phyloP scores from a whole-genome alignment of 2,329 filamentous ascomycete genomes.

The Aspergillus sp. region DNA sequence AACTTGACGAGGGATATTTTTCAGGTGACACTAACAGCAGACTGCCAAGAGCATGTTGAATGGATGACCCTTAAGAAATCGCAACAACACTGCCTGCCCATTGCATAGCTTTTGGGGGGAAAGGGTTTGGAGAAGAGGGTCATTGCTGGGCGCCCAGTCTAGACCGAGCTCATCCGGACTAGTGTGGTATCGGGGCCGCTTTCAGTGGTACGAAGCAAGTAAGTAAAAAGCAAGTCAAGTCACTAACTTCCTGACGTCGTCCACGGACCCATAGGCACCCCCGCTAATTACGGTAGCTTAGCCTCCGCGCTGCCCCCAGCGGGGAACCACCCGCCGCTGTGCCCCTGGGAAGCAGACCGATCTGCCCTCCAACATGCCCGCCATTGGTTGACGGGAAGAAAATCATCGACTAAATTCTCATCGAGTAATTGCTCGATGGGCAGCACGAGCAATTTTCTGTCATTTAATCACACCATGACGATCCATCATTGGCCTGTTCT shows the following conservation, averaged over 20 bases:
- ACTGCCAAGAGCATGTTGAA: background rate
- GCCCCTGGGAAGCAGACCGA: background rate
- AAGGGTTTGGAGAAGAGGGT: background rate
- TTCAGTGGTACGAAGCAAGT: background rate
- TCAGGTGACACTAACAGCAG: background rate
- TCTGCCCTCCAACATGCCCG: background rate
- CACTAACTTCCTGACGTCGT: background rate
- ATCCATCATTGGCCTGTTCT: background rate
- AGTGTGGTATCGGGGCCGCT: background rate
- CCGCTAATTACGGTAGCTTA: slow-evolving; percentile 1
- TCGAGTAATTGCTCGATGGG: background rate
- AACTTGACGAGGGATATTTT: background rate
- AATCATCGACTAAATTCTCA: background rate
- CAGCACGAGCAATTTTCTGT: background rate
- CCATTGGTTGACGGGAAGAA: background rate
- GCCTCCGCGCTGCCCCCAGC: background rate
- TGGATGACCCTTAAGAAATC: background rate
- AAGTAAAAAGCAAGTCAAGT: background rate
- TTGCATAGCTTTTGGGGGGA: background rate
- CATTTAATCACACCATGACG: background rate
- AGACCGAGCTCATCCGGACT: background rate
- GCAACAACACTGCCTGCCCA: background rate
- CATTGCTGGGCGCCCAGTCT: background rate
- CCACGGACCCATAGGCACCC: background rate
- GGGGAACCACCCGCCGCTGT: background rate